Base-by-base conservation (phyloP, 352 stramenopile species). In the Globisporangium mamillatum region DNA sequence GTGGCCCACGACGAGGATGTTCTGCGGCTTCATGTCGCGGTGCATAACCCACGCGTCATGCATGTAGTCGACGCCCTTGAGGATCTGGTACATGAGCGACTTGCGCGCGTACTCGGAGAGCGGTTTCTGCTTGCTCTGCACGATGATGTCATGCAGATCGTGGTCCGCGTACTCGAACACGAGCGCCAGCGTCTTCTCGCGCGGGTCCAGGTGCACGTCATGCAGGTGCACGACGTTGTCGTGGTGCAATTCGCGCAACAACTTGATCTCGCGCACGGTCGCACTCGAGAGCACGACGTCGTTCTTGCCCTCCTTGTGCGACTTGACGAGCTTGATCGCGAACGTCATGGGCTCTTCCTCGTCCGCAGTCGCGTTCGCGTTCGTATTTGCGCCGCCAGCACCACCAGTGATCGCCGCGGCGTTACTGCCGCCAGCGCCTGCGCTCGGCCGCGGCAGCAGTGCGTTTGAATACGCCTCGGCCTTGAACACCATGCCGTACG, bases 11-110 rank as follows among this genome's bases (percentile, higher is more conserved):
- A 98, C 92, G 18, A 98, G 77, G 54, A 98, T 95, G 68, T 98
- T 98, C 58, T 96, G 90, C 53, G 94, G 88, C 75, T 98, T 98
- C 75, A 98, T 91, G 67, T 98, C 93, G 50, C 94, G 89, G 68
- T 98, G 94, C 78, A 98, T 95, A 66, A 98, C 90, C 89, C 92
- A 97, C 14, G 90, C 80, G 71, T 94, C 87, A 76, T 98, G 93
- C 79, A 98, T 97, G 74, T 98, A 97, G 69, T 96, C 84, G 63
- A 97, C 86, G 16, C 90, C 93, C 74, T 97, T 97, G 61, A 97
- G 77, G 56, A 97, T 95, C 73, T 96, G 91, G 76, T 92, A 95
- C 83, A 97, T 93, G 65, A 98, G 86, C 61, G 91, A 96, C 75
- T 97, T 97, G 66, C 94, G 92, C 44, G 96, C 95, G 72, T 95